Evolutionary conservation across 306 rosid species (phyloP), one percentile per base, ranked within the genome.

Genomic region (Castanopsis chinensis): DNA sequence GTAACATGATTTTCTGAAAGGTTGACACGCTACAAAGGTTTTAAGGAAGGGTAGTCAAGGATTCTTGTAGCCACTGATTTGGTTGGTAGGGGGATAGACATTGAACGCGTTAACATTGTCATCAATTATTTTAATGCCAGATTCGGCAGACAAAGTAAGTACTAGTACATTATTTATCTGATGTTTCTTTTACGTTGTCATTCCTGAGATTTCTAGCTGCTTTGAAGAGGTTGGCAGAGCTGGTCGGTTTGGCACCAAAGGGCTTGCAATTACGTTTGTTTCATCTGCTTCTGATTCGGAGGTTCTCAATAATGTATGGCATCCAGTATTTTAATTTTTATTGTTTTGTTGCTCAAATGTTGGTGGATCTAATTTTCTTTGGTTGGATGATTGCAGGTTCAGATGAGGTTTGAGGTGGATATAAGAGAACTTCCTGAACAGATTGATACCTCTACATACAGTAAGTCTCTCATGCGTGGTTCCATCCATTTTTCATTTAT

Each of bases 111-210:
- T 37, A 96, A 96, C 82, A 96, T 96, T 18, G 99, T 96, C 45
- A 96, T 96, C 78, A 96, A 96, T 72, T 96, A 96, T 83, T n/a
- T n/a, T n/a, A n/a, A 96, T 96, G 99, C 99, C 99, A 41, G 99
- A 96, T 81, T 93, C 99, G 14, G 99, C 99, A 4, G 99, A 96
- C 84, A 96, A 6, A 20, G 28, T 56, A 51, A 49, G 49, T 67
- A 27, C n/a, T n/a, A n/a, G n/a, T n/a, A 56, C 7, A 27, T n/a
- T 33, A 12, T 53, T 72, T 17, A 13, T 77, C 74, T 27, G 17
- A 54, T 15, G 20, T 5, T 71, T 43, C 27, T 33, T 4, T 63
- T 35, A 19, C 10, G 28, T 27, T 63, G 41, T 68, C 17, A 8
- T 68, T 68, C 27, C 58, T 25, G 37, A 71, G 58, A 20, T 71